Conservation (phyloP, 768 basidiomycete genomes). For the Rhodocollybia butyracea region DNA sequence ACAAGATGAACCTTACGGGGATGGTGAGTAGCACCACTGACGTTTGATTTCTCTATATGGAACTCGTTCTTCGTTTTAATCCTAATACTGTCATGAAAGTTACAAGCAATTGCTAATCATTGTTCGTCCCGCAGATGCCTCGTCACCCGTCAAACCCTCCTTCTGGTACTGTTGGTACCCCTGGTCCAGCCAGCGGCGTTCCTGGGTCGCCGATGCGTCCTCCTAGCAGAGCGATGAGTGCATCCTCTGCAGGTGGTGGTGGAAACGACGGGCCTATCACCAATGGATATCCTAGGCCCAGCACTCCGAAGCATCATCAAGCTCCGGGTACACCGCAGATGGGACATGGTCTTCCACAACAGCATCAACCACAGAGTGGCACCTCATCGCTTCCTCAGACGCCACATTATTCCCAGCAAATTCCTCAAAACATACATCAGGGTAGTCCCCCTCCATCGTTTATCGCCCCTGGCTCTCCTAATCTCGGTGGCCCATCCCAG, state of each 20-base stretch:
- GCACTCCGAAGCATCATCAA: conserved; percentile 4
- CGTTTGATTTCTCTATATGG: background rate
- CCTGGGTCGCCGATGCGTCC: conserved; percentile 8
- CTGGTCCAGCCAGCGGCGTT: background rate
- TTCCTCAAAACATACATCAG: conserved; percentile 2
- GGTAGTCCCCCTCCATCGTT: conserved; percentile 7
- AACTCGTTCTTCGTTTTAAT: background rate
- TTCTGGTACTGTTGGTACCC: background rate
- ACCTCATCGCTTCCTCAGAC: background rate
- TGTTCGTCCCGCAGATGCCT: background rate
- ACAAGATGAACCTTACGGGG: background rate
- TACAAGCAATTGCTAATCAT: background rate
- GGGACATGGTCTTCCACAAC: conserved; percentile 1
- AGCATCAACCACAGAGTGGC: background rate
- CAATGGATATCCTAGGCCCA: conserved; percentile 4
- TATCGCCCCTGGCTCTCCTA: conserved; percentile 2
- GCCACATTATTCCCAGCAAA: background rate
- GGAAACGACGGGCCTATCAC: background rate
- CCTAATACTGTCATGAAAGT: background rate
- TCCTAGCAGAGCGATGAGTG: conserved; percentile 9
- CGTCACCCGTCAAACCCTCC: background rate
- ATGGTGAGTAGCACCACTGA: background rate
- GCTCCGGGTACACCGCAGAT: conserved; percentile 6
- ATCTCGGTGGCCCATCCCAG: background rate
- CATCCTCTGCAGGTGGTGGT: background rate